Base-by-base conservation (phyloP, 805 yeast species). In the Wickerhamiella sergipiensis region DNA sequence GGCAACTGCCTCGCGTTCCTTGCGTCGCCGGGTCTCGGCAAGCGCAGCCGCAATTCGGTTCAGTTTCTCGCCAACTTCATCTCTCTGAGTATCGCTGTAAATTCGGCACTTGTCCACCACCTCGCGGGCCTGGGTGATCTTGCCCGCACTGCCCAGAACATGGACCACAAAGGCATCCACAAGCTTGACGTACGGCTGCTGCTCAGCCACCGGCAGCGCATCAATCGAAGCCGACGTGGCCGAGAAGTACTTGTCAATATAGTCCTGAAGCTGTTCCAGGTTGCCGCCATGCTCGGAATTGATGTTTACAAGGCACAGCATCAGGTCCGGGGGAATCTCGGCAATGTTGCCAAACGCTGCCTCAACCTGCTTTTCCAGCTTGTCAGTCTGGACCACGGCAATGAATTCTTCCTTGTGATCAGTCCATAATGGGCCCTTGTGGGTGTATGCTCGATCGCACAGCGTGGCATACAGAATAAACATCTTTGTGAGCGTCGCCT, bases 71-170 rank as follows among this genome's bases (percentile, higher is more conserved):
- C 23, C 12, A 23, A 43, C 33, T 5, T 23, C 19, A 17, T 3
- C 19, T 10, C 26, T 23, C n/a, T 45, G 40, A 3, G 17, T n/a
- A 12, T 36, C 33, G 5, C 13, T 13, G 45, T 40, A 42, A 31
- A 24, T 21, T 10, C 22, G 10, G 23, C 31, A 29, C 17, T 45
- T 45, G 26, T 31, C 24, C 8, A 31, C 40, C 8, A 53, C 46
- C 29, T 53, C 55, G 22, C 46, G 46, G 18, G 59, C 59, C 22
- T 56, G 52, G 36, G 17, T 42, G 44, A 49, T 50, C 43, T 56
- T 55, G 43, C 47, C 15, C 52, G 43, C 13, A 24, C 23, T 18
- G 12, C 22, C 29, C 9, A 46, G 26, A 9, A 46, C 43, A 12
- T 46, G 21, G 21, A 9, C n/a, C 15, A 52, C 42, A 39, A 53